A percentile compares a stretch with the other conserved stretches of the same genome.
phyloP scores from a whole-genome alignment of 306 rosid species.

The Lupinus albus region DNA sequence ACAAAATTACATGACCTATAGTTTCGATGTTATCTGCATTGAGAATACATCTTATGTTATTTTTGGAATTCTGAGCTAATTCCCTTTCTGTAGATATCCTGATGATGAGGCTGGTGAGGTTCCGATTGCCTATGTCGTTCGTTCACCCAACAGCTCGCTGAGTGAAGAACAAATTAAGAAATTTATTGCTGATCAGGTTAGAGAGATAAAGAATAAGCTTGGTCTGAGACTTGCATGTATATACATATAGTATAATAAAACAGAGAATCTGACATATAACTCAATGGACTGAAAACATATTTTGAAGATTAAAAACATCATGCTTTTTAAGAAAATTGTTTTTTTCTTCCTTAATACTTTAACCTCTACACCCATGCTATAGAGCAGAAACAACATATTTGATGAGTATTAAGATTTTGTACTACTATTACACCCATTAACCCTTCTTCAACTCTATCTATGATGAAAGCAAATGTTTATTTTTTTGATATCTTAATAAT shows the following conservation, averaged over 20 bases:
- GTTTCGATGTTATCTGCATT: neutral
- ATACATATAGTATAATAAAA: neutral
- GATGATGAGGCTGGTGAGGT: constrained; percentile 91
- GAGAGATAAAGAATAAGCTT: neutral
- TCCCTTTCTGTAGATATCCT: constrained; percentile 56
- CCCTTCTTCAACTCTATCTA: no score
- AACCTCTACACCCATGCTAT: no score
- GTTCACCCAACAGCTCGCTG: constrained; percentile 60
- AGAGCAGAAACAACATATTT: no score
- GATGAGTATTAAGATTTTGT: no score
- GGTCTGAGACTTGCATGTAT: neutral
- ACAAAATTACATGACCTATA: neutral
- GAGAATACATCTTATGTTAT: neutral
- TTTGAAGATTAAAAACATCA: neutral
- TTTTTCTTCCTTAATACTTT: neutral
- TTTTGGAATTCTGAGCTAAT: neutral
- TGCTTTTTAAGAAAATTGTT: constrained; percentile 8
- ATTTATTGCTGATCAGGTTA: constrained; percentile 68
- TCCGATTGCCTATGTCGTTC: constrained; percentile 75
- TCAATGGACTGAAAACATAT: neutral
- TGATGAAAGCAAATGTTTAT: no score
- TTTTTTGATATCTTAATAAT: no score
- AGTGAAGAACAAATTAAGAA: constrained; percentile 60
- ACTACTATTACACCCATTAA: no score
- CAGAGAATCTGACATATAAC: neutral